Conservation (phyloP, 2,329 filamentous ascomycete genomes). For the Fusarium subtropicale region DNA sequence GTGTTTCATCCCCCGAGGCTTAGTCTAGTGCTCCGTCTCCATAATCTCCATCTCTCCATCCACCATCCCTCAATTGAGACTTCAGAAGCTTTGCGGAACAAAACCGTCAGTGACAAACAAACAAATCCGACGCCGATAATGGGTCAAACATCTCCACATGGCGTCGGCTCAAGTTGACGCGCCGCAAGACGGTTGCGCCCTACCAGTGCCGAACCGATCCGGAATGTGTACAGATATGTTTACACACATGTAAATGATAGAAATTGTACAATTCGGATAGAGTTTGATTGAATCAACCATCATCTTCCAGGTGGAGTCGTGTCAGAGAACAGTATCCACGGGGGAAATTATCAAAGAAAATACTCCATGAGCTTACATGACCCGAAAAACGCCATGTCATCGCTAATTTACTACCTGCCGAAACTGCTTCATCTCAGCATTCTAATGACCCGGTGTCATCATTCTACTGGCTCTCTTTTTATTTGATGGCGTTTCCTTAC, state of each 20-base stretch:
- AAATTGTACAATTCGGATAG: slow-evolving; percentile 1
- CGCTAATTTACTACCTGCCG: background rate
- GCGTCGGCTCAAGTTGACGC: slow-evolving; percentile 43
- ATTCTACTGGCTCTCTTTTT: background rate
- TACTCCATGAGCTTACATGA: slow-evolving; percentile 2
- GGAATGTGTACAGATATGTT: too few species aligned
- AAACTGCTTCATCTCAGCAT: background rate
- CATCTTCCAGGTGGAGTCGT: slow-evolving; percentile 13
- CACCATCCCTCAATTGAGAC: slow-evolving; percentile 10
- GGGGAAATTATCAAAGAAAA: slow-evolving; percentile 27
- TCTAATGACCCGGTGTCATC: background rate
- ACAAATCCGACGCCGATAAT: slow-evolving; percentile 10
- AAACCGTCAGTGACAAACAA: slow-evolving; percentile 24
- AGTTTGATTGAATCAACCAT: slow-evolving; percentile 6
- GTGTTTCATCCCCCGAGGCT: slow-evolving; percentile 44
- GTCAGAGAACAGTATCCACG: slow-evolving; percentile 9
- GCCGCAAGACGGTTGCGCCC: slow-evolving; percentile 18
- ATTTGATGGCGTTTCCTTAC: background rate
- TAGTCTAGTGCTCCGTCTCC: slow-evolving; percentile 30
- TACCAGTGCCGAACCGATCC: background rate
- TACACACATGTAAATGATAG: background rate
- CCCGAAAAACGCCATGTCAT: slow-evolving; percentile 8
- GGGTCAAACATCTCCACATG: slow-evolving; percentile 40
- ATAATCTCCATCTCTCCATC: slow-evolving; percentile 40
- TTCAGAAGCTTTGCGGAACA: slow-evolving; percentile 42